These are phyloP conservation scores for Huntiella decipiens DNA, from an alignment of 2,329 filamentous ascomycete species.

Conservation along the genomic window DNA sequence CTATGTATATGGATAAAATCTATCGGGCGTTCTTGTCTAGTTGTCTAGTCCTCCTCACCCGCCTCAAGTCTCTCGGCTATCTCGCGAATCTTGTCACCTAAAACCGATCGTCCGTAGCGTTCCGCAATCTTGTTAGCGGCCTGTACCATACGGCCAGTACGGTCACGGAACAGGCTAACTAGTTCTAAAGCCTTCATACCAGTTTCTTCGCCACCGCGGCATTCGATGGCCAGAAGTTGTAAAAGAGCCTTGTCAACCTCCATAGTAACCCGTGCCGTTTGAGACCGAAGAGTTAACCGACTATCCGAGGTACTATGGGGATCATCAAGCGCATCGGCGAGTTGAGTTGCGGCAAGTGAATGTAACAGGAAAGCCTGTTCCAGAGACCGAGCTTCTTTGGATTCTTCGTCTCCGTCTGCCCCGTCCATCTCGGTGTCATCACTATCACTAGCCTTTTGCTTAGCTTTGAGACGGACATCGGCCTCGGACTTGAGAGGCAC, in stretches of 20 bases:
- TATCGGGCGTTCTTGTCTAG: not conserved
- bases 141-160: conserved; percentile 75
- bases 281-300: conserved; percentile 39
- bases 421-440: conserved; percentile 19
- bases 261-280: conserved; percentile 53
- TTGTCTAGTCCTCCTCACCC: conserved; percentile 4
- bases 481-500: conserved; percentile 42
- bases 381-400: conserved; percentile 39
- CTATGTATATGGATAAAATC: too few relatives aligned
- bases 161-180: conserved; percentile 68
- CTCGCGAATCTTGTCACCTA: conserved; percentile 75
- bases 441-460: conserved; percentile 17
- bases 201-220: conserved; percentile 75
- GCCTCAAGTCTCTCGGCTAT: conserved; percentile 5
- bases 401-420: conserved; percentile 17
- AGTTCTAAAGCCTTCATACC: conserved; percentile 92
- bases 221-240: conserved; percentile 77
- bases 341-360: conserved; percentile 51
- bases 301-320: conserved; percentile 26
- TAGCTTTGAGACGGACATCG: conserved; percentile 16
- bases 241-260: conserved; percentile 81
- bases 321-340: conserved; percentile 53
- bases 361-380: conserved; percentile 70
- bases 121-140: conserved; percentile 77
- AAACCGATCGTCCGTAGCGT: conserved; percentile 58